Evolutionary conservation across 2,329 filamentous ascomycete genomes (phyloP), one percentile per base, ranked within the genome.

Genomic region (Nigrospora oryzae): DNA sequence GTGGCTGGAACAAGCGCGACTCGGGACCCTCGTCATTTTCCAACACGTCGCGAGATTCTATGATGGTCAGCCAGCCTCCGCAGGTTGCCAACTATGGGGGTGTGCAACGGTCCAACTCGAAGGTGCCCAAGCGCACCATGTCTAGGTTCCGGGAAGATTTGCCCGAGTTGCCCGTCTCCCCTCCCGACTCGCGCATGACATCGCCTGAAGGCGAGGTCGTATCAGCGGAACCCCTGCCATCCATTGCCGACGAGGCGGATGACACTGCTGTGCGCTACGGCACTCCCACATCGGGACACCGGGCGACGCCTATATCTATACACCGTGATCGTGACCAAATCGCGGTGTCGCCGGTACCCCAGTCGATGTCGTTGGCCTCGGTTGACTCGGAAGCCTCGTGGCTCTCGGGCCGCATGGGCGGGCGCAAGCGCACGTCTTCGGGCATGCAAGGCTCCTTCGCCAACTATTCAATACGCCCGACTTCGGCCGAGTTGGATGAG

Each of bases 311-410:
- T 10, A 73, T 66, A 12, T 71, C 68, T 30, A 64, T 65, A 46
- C 60, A 64, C 46, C 65, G 59, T 49, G 65, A 69, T 31, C 65
- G 59, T 49, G 65, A 69, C 32, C 63, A 64, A 23, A 58, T 65
- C 5, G 65, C 69, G 19, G 61, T 68, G 23, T 81, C 75, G 5
- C 80, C 71, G 15, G 82, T 74, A 53, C 74, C 68, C 33, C 76
- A 89, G 59, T 88, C 89, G 30, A 84, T 90, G 62, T 97, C 91
- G 0, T 74, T 97, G 15, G 93, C 89, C 2, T 96, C 90, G 0
- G 88, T 97, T 47, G 93, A 96, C 59, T 96, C 90, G 0, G 93
- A 98, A 67, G 93, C 79, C 5, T 96, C 90, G 1, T 98, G 93
- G 93, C 81, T 98, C 38, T 93, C 89, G 4, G 89, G 91, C 14